Percentiles rank a stretch among this genome's conserved stretches.
These are phyloP conservation scores for Acanthamoeba royreba DNA, from an alignment of 208 protist genomes.

Conservation along the genomic window DNA sequence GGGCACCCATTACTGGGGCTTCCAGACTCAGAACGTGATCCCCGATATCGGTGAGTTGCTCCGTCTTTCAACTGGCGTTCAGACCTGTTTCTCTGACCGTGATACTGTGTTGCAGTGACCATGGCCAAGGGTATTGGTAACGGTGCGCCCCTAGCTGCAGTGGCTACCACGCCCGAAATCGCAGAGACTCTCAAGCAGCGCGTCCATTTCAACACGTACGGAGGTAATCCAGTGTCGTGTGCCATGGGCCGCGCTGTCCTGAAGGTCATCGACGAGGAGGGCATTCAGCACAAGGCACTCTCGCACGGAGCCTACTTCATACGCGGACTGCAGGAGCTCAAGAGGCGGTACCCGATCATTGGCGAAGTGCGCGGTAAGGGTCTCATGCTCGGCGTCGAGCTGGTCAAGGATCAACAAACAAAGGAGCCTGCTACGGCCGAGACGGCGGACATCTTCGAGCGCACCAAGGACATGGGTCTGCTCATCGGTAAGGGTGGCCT, in stretches of 20 bases:
- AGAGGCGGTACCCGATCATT: slow-evolving; percentile 68
- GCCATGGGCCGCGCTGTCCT: slow-evolving; percentile 77
- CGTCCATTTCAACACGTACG: slow-evolving; percentile 82
- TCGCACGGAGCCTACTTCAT: slow-evolving; percentile 60
- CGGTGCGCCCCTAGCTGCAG: slow-evolving; percentile 80
- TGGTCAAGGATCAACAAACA: slow-evolving; percentile 64
- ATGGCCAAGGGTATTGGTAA: slow-evolving; percentile 80
- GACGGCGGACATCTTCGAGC: slow-evolving; percentile 59
- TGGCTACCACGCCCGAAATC: slow-evolving; percentile 76
- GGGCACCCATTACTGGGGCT: slow-evolving; percentile 79
- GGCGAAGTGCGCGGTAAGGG: slow-evolving; percentile 80
- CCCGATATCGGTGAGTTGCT: slow-evolving; percentile 51
- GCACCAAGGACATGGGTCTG: slow-evolving; percentile 60
- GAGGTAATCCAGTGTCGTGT: slow-evolving; percentile 78
- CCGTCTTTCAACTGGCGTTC: background rate
- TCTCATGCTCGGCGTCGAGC: slow-evolving; percentile 76
- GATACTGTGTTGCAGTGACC: slow-evolving; percentile 56
- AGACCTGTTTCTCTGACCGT: background rate
- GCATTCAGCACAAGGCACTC: slow-evolving; percentile 69
- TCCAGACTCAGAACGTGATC: slow-evolving; percentile 73
- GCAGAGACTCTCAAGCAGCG: slow-evolving; percentile 53
- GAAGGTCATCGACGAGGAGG: slow-evolving; percentile 69
- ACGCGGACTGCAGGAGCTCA: slow-evolving; percentile 50
- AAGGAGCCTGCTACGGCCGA: slow-evolving; percentile 59
- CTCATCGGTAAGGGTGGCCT: slow-evolving; percentile 75